A percentile compares a stretch with the other conserved stretches of the same genome.
phyloP scores from a whole-genome alignment of 2,329 filamentous ascomycete species.

The Chrysoporthe austroafricana region DNA sequence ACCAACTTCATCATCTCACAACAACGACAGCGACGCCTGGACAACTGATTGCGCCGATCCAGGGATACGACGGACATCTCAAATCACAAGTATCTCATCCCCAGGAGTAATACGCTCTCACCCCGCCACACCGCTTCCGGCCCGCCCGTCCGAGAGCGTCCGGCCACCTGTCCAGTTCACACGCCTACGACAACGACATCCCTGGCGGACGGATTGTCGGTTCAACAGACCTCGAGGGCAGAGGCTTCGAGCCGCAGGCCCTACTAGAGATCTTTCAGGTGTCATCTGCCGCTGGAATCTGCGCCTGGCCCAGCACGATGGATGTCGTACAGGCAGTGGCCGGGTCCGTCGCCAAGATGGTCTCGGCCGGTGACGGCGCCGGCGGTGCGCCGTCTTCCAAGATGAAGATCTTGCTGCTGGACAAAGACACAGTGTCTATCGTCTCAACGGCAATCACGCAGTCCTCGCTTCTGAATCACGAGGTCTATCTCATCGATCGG shows the following conservation, averaged over 20 bases:
- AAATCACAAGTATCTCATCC: neutral
- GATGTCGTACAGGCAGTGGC: conserved; percentile 92
- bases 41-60: neutral
- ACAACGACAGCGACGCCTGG: conserved; percentile 6
- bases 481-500: conserved; percentile 96
- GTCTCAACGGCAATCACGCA: conserved; percentile 95
- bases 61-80: no score
- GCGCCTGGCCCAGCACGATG: conserved; percentile 59
- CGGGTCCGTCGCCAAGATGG: conserved; percentile 96
- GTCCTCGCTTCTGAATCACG: conserved; percentile 90
- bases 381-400: conserved; percentile 74
- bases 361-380: conserved; percentile 77
- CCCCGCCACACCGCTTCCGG: no score
- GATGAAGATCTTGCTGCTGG: conserved; percentile 97
- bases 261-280: neutral
- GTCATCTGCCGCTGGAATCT: neutral
- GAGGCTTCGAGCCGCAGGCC: neutral
- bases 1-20: conserved; percentile 23
- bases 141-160: neutral
- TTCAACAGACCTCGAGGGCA: neutral
- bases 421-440: conserved; percentile 91
- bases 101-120: neutral
- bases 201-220: neutral
- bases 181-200: neutral
- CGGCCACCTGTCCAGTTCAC: conserved; percentile 22